These are phyloP conservation scores for Candolleomyces efflorescens DNA, from an alignment of 768 basidiomycete genomes.

Conservation along the genomic window DNA sequence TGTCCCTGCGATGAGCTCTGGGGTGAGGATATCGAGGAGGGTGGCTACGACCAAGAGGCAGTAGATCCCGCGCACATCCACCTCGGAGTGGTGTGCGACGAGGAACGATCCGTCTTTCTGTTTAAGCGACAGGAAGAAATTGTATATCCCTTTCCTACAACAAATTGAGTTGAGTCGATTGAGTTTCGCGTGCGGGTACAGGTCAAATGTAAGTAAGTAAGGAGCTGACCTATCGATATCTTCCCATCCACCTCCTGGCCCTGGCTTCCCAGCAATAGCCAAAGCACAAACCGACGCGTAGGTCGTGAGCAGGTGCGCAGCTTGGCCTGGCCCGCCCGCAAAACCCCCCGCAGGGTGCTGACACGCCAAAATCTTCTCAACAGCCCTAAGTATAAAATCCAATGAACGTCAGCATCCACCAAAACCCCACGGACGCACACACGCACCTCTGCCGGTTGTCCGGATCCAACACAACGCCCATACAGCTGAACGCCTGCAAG, in stretches of 20 bases:
- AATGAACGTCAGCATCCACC: neutral
- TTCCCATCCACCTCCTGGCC: slow-evolving; percentile 78
- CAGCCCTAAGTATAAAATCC: slow-evolving; percentile 56
- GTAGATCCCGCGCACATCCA: slow-evolving; percentile 96
- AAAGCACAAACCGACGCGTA: slow-evolving; percentile 85
- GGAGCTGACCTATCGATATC: slow-evolving; percentile 68
- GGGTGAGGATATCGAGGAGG: slow-evolving; percentile 83
- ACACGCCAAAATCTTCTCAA: slow-evolving; percentile 75
- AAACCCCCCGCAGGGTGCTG: slow-evolving; percentile 91
- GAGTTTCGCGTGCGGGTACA: neutral
- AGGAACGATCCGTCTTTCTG: slow-evolving; percentile 91
- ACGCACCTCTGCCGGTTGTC: slow-evolving; percentile 70
- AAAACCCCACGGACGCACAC: neutral
- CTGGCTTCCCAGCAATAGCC: slow-evolving; percentile 75
- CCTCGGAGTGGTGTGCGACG: slow-evolving; percentile 83
- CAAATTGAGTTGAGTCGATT: neutral
- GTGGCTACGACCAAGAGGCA: slow-evolving; percentile 83
- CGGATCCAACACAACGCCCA: slow-evolving; percentile 78
- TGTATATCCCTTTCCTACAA: slow-evolving; percentile 77
- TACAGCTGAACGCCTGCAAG: slow-evolving; percentile 72
- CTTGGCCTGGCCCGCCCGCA: slow-evolving; percentile 86
- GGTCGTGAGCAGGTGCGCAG: slow-evolving; percentile 83
- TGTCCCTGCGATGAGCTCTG: slow-evolving; percentile 75
- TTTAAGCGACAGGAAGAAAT: slow-evolving; percentile 90
- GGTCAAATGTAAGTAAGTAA: neutral